Evolutionary conservation across 768 basidiomycete species (phyloP), one percentile per base, ranked within the genome.

Genomic region (Mycena venus): DNA sequence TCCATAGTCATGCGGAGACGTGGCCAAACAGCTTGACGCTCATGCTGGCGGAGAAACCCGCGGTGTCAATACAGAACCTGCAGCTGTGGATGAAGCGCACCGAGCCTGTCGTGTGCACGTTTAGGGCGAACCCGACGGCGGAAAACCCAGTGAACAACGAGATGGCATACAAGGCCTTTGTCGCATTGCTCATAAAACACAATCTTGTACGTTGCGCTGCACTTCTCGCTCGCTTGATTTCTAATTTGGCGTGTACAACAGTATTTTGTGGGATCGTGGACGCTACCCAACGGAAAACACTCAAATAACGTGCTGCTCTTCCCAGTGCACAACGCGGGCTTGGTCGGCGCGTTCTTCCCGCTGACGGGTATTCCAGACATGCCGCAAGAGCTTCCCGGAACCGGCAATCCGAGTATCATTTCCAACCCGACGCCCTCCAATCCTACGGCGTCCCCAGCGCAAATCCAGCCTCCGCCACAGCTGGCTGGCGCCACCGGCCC

Each of bases 261-360:
- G 91, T 92, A 85, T 63, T 90, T 89, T 21, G 82, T 87, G 25
- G 84, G 86, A 8, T 84, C 87, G n/a, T 92, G 91, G 90, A 81
- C 80, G 21, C 80, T 84, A 12, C 86, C 88, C 2, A 82, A 80
- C 15, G 90, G 88, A 0, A 78, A 73, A 25, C 81, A 83, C n/a
- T 85, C 86, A 32, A 85, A 84, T 29, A 89, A 88, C 53, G 83
- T 88, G 1, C 78, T 92, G 14, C 79, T 92, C 25, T 90, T 92
- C 72, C 80, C 88, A 2, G 68, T 84, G 21, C 74, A 76, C 17
- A 66, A 75, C 8, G 74, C 72, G 9, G 75, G 74, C 25, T 80
- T 91, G n/a, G 80, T 81, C 3, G 91, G 87, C 25, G 87, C 87
- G 0, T 84, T 89, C 72, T 93, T 92, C 80, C 86, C 87, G 8